Evolutionary conservation across 768 basidiomycete species (phyloP).

Genomic region (Pulveroboletus frians): DNA sequence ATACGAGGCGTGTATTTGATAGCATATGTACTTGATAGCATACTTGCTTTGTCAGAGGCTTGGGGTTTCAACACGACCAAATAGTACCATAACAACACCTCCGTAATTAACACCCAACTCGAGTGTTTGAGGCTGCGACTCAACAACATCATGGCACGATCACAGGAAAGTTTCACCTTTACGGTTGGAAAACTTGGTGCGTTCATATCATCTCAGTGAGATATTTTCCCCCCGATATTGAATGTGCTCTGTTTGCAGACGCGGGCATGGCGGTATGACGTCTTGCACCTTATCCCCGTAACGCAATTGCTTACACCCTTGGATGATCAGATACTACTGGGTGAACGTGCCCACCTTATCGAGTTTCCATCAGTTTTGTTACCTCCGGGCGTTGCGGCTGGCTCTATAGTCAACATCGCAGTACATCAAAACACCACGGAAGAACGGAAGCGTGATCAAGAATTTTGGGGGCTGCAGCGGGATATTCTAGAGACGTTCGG

Average conservation of each 20-base stretch:
- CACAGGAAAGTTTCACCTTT: slow-evolving; percentile 75
- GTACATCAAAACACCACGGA: slow-evolving; percentile 84
- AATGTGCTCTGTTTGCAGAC: slow-evolving; percentile 44
- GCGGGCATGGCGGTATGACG: slow-evolving; percentile 84
- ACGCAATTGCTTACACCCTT: slow-evolving; percentile 1
- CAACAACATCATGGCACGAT: slow-evolving; percentile 26
- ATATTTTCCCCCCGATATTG: slow-evolving; percentile 5
- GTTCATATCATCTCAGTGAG: slow-evolving; percentile 26
- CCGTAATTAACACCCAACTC: slow-evolving; percentile 1
- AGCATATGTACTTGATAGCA: neutral
- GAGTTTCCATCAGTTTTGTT: slow-evolving; percentile 96
- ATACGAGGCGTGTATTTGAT: neutral
- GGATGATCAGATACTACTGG: slow-evolving; percentile 69
- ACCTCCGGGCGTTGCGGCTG: slow-evolving; percentile 87
- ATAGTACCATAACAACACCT: slow-evolving; percentile 19
- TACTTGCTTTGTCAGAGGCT: slow-evolving; percentile 19
- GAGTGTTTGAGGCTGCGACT: slow-evolving; percentile 4
- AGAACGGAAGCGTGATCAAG: slow-evolving; percentile 73
- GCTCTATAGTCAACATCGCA: slow-evolving; percentile 95
- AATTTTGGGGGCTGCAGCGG: slow-evolving; percentile 82
- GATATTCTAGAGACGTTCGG: slow-evolving; percentile 78
- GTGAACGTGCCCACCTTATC: slow-evolving; percentile 91
- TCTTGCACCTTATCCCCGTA: neutral
- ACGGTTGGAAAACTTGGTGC: slow-evolving; percentile 93
- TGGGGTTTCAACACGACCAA: slow-evolving; percentile 23